Base-by-base conservation (phyloP, 768 basidiomycete genomes). In the Boletus eberwhitei region DNA sequence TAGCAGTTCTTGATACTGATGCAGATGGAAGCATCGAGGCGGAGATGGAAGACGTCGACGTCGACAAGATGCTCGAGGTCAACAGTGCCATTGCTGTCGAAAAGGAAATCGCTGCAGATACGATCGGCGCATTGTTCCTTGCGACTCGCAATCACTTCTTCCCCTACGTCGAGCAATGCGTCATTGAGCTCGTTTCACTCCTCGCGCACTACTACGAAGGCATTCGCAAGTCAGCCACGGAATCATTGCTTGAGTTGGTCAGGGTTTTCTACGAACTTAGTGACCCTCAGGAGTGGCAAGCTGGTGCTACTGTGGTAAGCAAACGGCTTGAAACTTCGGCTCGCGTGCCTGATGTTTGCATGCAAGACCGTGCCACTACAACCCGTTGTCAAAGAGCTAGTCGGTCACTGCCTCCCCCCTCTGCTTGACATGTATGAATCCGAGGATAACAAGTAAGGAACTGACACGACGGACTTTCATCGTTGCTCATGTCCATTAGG, bases 81-180 rank as follows among this genome's bases (percentile, higher is more conserved):
- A 96, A 94, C 77, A 92, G 89, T 63, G 95, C 94, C 21, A 88
- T 98, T 60, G 95, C 95, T 40, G 93, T 98, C 52, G 97, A 99
- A 79, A 99, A 99, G 74, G 97, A 99, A 77, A 97, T 98, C 56
- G 95, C 97, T 21, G 93, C 93, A 24, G 95, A 98, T 69, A 93
- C 95, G 5, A 87, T 98, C 59, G 94, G 96, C 57, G 87, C 89
- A 35, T 74, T 99, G 58, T 98, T 98, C 69, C 78, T 83, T 31
- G 81, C 89, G 12, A 93, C 91, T 31, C 84, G 85, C 63, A 73
- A 71, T 44, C 87, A 91, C 64, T 98, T 96, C 85, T 78, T 98
- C 63, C 93, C 93, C 5, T 98, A 82, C 67, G 85, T 98, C 58
- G 94, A 98, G 74, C 75, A 80, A 58, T 87, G 82, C 62, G 84